Base-by-base conservation (phyloP, 352 stramenopile genomes). In the Phytophthora foliorum region DNA sequence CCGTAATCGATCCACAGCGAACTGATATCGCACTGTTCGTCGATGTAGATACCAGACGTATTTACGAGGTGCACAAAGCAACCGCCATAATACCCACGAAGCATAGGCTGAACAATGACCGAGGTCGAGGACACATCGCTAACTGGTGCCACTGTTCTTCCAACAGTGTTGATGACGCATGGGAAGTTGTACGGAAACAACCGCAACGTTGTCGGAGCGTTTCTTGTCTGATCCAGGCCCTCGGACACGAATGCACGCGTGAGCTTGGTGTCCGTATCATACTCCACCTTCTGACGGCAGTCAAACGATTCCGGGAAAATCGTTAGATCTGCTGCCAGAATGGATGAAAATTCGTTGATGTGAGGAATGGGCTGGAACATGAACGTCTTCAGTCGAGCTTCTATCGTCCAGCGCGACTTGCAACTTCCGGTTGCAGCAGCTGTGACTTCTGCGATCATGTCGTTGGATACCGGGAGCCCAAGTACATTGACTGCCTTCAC, bases 131-230 rank as follows among this genome's bases (percentile, higher is more conserved):
- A 10, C 8, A 24, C 66, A 46, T 68, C 65, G 29, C 39, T 54
- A 51, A 60, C 50, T 9, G 53, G 59, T 0, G 51, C 67, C 41
- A 79, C 62, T 6, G 52, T 52, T 36, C 67, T 55, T 16, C 31
- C 50, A 17, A 68, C 67, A 6, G 36, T 63, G 19, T 68, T 64
- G 19, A 79, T 63, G 9, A 72, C 57, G 57, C 72, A 76, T 3
- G 69, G 64, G 44, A 79, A 79, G 42, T 79, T 79, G 62, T 63
- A 74, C 53, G 72, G 72, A 31, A 79, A 79, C 25, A 79, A 62
- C 10, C 72, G 67, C 54, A 79, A 51, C 5, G 67, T 75, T 25
- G 67, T 75, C 13, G 62, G 67, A n/a, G 67, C 67, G 39, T 75
- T 75, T 75, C 67, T 54, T 27, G 67, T 75, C 46, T 75, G 67